A percentile compares a stretch with the other conserved stretches of the same genome.
Evolutionary conservation across 148 eudicot genomes (phyloP).

Genomic region (Amaranthus palmeri): DNA sequence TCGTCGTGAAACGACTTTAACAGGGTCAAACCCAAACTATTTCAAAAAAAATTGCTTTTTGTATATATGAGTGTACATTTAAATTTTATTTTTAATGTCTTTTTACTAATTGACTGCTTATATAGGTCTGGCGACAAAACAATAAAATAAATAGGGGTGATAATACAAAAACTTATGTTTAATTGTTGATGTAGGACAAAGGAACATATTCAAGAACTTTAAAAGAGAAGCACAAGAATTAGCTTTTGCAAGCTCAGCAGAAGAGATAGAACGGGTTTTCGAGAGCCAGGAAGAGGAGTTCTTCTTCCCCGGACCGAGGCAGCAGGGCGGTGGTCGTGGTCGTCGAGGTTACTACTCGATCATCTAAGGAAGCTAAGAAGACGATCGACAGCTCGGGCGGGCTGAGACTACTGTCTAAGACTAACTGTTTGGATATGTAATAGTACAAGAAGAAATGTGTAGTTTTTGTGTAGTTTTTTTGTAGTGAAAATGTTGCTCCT

Average conservation of each 20-base stretch:
- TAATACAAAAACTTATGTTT: too few relatives aligned
- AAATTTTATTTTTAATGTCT: too few relatives aligned
- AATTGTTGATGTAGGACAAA: slow-evolving; percentile 32
- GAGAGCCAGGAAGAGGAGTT: slow-evolving; percentile 48
- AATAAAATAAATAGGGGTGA: too few relatives aligned
- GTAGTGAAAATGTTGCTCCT: slow-evolving; percentile 1
- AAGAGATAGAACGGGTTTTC: slow-evolving; percentile 49
- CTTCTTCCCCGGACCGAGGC: slow-evolving; percentile 56
- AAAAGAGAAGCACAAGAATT: slow-evolving; percentile 70
- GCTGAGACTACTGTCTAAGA: not conserved
- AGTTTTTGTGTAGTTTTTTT: not conserved
- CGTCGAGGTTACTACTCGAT: slow-evolving; percentile 14
- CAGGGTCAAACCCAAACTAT: too few relatives aligned
- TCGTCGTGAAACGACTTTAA: too few relatives aligned
- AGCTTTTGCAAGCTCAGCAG: slow-evolving; percentile 43
- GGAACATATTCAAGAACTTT: slow-evolving; percentile 46
- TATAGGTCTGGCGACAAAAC: too few relatives aligned
- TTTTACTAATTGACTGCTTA: too few relatives aligned
- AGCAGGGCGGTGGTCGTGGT: slow-evolving; percentile 16
- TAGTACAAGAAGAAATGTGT: not conserved
- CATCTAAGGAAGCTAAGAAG: slow-evolving; percentile 8
- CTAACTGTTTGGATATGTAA: slow-evolving; percentile 14
- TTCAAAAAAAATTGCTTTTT: too few relatives aligned
- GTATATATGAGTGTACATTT: too few relatives aligned
- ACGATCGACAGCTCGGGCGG: not conserved